A percentile compares a stretch with the other conserved stretches of the same genome.
phyloP scores from a whole-genome alignment of 169 alveolate genomes.

The Perkinsus marinus region DNA sequence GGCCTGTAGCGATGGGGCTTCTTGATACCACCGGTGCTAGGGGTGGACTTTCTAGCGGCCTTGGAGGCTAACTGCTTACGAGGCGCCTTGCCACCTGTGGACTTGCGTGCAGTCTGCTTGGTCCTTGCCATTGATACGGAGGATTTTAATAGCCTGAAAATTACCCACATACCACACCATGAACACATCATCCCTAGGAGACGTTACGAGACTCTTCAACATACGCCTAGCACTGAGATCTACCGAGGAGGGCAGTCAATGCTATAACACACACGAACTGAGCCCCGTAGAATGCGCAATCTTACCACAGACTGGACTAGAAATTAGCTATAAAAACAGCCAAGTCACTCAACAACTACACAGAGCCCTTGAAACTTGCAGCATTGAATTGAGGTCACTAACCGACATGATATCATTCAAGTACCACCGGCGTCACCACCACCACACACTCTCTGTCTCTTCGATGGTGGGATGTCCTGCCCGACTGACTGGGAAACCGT shows the following conservation, averaged over 20 bases:
- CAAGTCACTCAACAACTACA: background rate
- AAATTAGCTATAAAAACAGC: background rate
- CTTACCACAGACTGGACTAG: no score
- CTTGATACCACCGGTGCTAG: constrained; percentile 76
- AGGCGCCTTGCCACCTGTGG: constrained; percentile 93
- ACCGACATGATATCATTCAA: background rate
- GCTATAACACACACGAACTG: no score
- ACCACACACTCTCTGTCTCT: background rate
- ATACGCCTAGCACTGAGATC: no score
- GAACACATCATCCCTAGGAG: no score
- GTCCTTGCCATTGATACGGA: constrained; percentile 76
- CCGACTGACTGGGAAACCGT: background rate
- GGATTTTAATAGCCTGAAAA: no score
- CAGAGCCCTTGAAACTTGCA: background rate
- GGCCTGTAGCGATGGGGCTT: constrained; percentile 93
- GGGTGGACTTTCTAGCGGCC: constrained; percentile 89
- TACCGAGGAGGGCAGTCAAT: no score
- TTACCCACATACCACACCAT: no score
- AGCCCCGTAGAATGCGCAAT: no score
- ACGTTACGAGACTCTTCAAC: no score
- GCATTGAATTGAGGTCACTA: background rate
- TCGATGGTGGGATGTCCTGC: background rate
- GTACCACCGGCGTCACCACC: no score
- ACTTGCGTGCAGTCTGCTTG: constrained; percentile 90
- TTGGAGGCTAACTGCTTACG: constrained; percentile 84